Percentiles rank a stretch among this genome's conserved stretches.
Evolutionary conservation across 345 rosid species (phyloP).

Genomic region (Dipteronia sinensis): DNA sequence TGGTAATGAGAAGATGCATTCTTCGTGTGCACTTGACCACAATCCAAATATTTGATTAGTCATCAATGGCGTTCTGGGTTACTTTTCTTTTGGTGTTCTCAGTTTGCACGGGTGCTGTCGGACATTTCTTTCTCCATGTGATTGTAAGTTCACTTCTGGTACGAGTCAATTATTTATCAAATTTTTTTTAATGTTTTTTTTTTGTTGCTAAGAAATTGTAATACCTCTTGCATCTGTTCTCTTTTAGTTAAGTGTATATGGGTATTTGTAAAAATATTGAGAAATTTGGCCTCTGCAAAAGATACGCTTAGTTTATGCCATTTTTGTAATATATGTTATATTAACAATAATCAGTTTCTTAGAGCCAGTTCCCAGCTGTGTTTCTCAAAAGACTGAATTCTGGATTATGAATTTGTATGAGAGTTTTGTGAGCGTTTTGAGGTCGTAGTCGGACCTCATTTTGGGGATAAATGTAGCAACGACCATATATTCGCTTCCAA

Average conservation of each 20-base stretch:
- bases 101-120: slow-evolving; percentile 23
- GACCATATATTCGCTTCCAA: no score
- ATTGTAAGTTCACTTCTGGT: slow-evolving; percentile 20
- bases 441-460: no score
- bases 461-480: no score
- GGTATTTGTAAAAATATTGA: slow-evolving; percentile 41
- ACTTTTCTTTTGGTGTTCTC: slow-evolving; percentile 18
- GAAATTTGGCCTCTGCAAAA: slow-evolving; percentile 11
- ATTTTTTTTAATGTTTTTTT: not conserved
- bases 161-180: slow-evolving; percentile 17
- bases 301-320: slow-evolving; percentile 17
- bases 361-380: not conserved
- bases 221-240: slow-evolving; percentile 22
- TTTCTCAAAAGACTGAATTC: not conserved
- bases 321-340: slow-evolving; percentile 28
- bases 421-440: no score
- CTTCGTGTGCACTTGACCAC: slow-evolving; percentile 9
- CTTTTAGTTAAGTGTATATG: slow-evolving; percentile 46
- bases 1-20: slow-evolving; percentile 18
- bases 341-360: slow-evolving; percentile 14
- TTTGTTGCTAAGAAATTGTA: slow-evolving; percentile 12
- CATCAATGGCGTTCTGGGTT: not conserved
- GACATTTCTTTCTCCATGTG: slow-evolving; percentile 12
- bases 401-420: no score
- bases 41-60: slow-evolving; percentile 14